Base-by-base conservation (phyloP, 2,329 filamentous ascomycete species). In the Pseudogymnoascus sp. region DNA sequence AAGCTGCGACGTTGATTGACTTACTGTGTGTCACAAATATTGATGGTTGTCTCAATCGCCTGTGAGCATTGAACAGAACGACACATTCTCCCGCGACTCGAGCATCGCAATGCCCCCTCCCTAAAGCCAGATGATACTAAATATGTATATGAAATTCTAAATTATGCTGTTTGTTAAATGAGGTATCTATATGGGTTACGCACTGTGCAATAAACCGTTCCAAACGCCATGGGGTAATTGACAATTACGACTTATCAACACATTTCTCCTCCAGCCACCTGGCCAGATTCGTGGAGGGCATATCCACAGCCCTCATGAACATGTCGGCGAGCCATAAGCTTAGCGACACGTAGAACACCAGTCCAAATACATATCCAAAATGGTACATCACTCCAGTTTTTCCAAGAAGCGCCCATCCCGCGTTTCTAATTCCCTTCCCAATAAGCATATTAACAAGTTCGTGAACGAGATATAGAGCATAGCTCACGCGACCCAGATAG, bases 401-500 rank as follows among this genome's bases (percentile, higher is more conserved):
- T 60, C 58, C 33, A 16, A 60, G 12, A 38, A 60, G 38, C 33
- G 58, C 38, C 58, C 35, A 60, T 4, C 18, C 38, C n/a, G 35
- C 33, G 7, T 25, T 60, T 40, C 33, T 40, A 25, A 60, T 60
- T 3, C 87, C 77, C 69, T 90, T 85, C 3, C 85, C 86, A 1
- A 88, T 61, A 0, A 78, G 78, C 77, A 78, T 82, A 0, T 89
- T 74, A 1, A 89, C 71, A 0, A 85, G 85, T 0, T 86, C 86
- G 66, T 89, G 86, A 9, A 88, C 78, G 7, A 88, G 76, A 72
- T 89, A 89, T 8, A 89, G 74, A 1, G 82, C 78, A 69, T 82
- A 89, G 0, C 84, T 87, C 62, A 88, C 78, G 55, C 81, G 80
- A 0, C 85, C 86, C 2, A 88, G 77, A 65, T 86, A 86, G 69